These are phyloP conservation scores for Rhynchospora breviuscula DNA, from an alignment of 176 grass and related monocot genomes.

Conservation along the genomic window DNA sequence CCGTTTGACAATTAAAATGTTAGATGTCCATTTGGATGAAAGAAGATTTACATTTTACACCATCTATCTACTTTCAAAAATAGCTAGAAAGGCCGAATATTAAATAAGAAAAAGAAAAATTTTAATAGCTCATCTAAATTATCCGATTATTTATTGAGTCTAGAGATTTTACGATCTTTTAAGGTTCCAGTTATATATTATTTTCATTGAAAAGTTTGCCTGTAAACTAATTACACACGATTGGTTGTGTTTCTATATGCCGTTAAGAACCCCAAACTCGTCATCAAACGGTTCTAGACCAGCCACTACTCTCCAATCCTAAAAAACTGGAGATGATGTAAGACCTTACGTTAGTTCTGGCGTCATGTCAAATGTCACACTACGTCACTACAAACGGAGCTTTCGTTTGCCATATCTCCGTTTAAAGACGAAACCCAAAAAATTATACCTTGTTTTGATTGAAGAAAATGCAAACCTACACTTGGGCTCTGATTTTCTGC, in stretches of 20 bases:
- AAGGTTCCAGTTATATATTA: too few species aligned
- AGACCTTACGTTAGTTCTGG: neutral
- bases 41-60: neutral
- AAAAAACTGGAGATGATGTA: neutral
- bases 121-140: slow-evolving; percentile 8
- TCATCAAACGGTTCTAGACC: neutral
- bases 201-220: neutral
- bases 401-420: neutral
- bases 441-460: neutral
- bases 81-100: neutral
- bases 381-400: neutral
- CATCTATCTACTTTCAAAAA: neutral
- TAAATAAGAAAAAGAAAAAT: neutral
- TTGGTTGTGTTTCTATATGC: neutral
- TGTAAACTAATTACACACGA: neutral
- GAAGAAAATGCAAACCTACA: neutral
- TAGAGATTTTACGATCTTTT: neutral
- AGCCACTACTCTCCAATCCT: neutral
- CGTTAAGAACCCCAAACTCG: neutral
- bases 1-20: too few species aligned
- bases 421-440: neutral
- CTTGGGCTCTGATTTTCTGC: neutral
- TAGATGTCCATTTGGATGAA: too few species aligned
- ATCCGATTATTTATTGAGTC: neutral
- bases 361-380: slow-evolving; percentile 5